Evolutionary conservation across 1,284 basidiomycete species (phyloP).

Genomic region (Moesziomyces antarcticus): DNA sequence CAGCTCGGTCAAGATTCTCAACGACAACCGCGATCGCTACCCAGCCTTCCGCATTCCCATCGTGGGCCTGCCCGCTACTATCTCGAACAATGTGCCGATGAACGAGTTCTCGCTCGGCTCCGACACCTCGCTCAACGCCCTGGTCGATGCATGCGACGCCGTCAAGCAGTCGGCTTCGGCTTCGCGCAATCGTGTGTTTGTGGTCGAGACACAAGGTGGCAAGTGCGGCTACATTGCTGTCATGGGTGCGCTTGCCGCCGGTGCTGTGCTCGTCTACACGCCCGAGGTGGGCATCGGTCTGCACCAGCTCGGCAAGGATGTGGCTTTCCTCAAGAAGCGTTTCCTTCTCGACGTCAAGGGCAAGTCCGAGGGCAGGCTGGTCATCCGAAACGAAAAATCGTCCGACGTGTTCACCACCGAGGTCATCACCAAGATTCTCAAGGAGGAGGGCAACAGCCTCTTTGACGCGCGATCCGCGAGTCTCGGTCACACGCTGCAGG

Average conservation of each 20-base stretch:
- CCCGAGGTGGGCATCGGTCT: slow-evolving; percentile 90
- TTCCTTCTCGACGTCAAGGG: slow-evolving; percentile 88
- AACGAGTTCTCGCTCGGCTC: slow-evolving; percentile 95
- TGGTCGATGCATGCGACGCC: slow-evolving; percentile 97
- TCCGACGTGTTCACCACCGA: slow-evolving; percentile 91
- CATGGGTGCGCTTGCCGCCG: slow-evolving; percentile 92
- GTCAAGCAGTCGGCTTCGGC: slow-evolving; percentile 98
- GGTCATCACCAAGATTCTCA: slow-evolving; percentile 90
- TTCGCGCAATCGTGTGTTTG: slow-evolving; percentile 92
- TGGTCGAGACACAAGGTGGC: slow-evolving; percentile 97
- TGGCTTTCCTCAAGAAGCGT: slow-evolving; percentile 86
- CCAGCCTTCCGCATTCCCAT: slow-evolving; percentile 79
- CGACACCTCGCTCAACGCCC: slow-evolving; percentile 93
- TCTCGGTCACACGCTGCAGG: slow-evolving; percentile 95
- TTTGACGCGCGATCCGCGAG: slow-evolving; percentile 94
- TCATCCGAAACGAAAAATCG: slow-evolving; percentile 83
- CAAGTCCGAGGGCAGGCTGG: slow-evolving; percentile 88
- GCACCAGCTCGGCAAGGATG: slow-evolving; percentile 82
- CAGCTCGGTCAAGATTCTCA: slow-evolving; percentile 79
- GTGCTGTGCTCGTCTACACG: slow-evolving; percentile 91
- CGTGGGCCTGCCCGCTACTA: slow-evolving; percentile 75
- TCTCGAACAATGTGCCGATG: slow-evolving; percentile 97
- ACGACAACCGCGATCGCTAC: slow-evolving; percentile 82
- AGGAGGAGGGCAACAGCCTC: slow-evolving; percentile 88
- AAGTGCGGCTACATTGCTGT: slow-evolving; percentile 95